Evolutionary conservation across 192 early-diverging fungal species (phyloP), one percentile per base, ranked within the genome.

Genomic region (Backusella parvicylindrica): DNA sequence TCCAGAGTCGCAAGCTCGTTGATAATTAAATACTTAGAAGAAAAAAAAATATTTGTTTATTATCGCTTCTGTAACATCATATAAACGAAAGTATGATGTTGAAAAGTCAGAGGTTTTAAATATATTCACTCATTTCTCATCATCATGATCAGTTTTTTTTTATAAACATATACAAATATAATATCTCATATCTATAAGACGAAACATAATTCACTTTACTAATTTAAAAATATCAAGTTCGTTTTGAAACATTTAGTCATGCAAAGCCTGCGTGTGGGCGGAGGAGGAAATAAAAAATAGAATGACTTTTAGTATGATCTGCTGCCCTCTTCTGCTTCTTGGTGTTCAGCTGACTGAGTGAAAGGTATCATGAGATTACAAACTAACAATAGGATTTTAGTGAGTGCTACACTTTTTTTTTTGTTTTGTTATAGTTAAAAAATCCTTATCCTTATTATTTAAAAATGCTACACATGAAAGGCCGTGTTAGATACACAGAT

Each of bases 231-330:
- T 28, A 28, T 28, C 53, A 60, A 60, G 53, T 60, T 60, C 53
- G 8, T 60, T 60, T 60, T 60, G 53, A 60, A 60, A 60, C 53
- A 9, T 60, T 60, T 60, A 60, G 53, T 60, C 23, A 60, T 60
- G 53, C 53, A 60, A 60, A 60, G 26, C 21, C 53, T 60, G 53
- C 53, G 53, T 60, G 53, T 28, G 12, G 53, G 23, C 53, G 53
- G 53, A 60, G 53, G 23, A 60, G 18, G 43, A 60, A 60, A 60
- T 13, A 50, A 56, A 66, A 66, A 35, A 47, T 41, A 47, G 41
- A 70, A 31, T 70, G 26, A 41, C 68, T 70, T 70, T 70, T 47
- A 70, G 68, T 70, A 70, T 70, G 68, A 40, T 47, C 68, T 70
- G 68, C 68, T 70, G 68, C 68, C 47, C 43, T 38, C 40, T 36